Evolutionary conservation across 768 basidiomycete genomes (phyloP).

Genomic region (Nidularia pulvinata): DNA sequence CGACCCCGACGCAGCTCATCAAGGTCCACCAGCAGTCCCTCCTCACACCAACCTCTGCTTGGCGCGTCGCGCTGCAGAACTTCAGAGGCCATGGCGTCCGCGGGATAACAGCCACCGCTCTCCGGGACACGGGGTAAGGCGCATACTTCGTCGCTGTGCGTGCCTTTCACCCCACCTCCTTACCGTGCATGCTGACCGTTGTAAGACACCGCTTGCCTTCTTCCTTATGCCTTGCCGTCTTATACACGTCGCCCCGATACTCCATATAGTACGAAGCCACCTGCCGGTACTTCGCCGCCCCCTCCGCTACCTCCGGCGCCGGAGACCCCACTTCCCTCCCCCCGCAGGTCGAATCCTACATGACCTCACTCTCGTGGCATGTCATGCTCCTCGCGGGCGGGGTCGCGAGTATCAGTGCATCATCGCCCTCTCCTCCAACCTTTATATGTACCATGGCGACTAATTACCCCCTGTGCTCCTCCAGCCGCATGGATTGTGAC

Average conservation of each 20-base stretch:
- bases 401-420: constrained; percentile 62
- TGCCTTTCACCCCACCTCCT: constrained; percentile 3
- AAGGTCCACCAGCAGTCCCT: constrained; percentile 83
- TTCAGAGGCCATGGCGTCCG: constrained; percentile 60
- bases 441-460: not conserved
- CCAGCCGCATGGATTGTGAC: constrained; percentile 77
- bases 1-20: constrained; percentile 84
- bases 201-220: not conserved
- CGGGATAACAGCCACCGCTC: constrained; percentile 69
- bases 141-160: constrained; percentile 81
- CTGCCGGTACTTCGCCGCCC: constrained; percentile 44
- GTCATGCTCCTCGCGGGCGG: constrained; percentile 74
- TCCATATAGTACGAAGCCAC: constrained; percentile 59
- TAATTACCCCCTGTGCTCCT: not conserved
- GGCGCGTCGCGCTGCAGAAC: constrained; percentile 55
- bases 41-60: constrained; percentile 43
- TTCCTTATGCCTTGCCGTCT: too few species aligned
- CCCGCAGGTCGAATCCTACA: too few species aligned
- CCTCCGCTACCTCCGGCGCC: constrained; percentile 10
- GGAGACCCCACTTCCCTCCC: too few species aligned
- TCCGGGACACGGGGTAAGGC: constrained; percentile 83
- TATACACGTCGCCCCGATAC: too few species aligned
- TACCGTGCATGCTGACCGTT: not conserved
- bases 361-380: constrained; percentile 36
- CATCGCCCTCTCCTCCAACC: not conserved